phyloP scores from a whole-genome alignment of 176 grass and related monocot genomes.

The Raddia guianensis region DNA sequence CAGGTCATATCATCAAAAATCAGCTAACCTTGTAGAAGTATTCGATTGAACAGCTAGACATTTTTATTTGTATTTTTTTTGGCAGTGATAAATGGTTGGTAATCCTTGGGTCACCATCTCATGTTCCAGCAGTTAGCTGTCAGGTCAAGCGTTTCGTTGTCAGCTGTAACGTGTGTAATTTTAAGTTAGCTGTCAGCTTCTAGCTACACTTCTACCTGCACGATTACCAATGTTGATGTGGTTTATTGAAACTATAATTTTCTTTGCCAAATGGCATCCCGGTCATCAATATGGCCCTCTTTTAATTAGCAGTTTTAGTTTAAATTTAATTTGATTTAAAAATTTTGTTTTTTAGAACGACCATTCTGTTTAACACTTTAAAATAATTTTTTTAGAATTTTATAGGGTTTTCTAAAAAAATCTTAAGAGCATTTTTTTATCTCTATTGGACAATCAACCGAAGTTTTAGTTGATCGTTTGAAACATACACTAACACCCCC shows the following conservation, averaged over 20 bases:
- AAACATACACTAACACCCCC: no score
- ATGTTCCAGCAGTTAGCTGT: not conserved
- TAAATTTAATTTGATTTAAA: no score
- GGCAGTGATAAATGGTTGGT: not conserved
- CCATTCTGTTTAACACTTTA: no score
- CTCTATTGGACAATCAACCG: no score
- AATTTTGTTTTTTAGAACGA: no score
- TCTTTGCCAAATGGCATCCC: not conserved
- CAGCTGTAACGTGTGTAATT: not conserved
- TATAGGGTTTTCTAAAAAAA: no score
- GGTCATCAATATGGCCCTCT: not conserved
- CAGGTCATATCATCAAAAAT: not conserved
- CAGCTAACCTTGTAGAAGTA: not conserved
- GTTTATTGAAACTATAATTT: not conserved
- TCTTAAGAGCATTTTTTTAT: no score
- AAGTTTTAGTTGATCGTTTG: no score
- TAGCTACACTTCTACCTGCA: not conserved
- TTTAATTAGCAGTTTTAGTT: no score
- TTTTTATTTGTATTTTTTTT: not conserved
- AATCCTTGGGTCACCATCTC: not conserved
- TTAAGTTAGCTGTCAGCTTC: not conserved
- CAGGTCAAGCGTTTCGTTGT: not conserved
- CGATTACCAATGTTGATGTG: not conserved
- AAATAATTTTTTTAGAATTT: no score
- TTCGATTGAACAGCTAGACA: not conserved